Conservation (phyloP, 495 filamentous ascomycete genomes). For the Xylaria scruposa region DNA sequence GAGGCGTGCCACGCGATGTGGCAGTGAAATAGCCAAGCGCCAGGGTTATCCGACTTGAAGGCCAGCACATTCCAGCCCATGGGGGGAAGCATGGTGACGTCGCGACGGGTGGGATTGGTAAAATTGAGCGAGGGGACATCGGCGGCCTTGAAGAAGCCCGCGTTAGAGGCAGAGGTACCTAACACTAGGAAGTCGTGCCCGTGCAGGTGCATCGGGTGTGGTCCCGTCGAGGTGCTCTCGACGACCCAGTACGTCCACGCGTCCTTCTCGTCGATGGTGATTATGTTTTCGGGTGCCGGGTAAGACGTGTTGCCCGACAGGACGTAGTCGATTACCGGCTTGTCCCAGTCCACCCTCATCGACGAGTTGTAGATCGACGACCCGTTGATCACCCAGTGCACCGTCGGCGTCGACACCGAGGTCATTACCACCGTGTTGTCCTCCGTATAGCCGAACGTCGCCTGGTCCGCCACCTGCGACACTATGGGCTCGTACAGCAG, state of each 20-base stretch:
- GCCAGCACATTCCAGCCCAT: neutral
- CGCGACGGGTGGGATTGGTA: neutral
- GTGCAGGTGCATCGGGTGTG: neutral
- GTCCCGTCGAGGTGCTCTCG: neutral
- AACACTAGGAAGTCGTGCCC: neutral
- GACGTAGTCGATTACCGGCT: neutral
- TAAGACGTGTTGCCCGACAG: neutral
- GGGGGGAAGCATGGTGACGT: neutral
- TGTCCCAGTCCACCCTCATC: slow-evolving; percentile 23
- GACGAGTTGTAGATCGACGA: slow-evolving; percentile 37
- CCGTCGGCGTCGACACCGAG: slow-evolving; percentile 34
- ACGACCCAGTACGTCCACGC: neutral
- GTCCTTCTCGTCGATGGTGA: neutral
- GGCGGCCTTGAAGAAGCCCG: neutral
- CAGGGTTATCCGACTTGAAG: neutral
- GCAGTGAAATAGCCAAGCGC: slow-evolving; percentile 54
- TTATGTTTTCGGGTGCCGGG: neutral
- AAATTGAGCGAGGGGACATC: neutral
- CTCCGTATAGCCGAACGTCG: slow-evolving; percentile 33
- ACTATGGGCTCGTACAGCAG: neutral
- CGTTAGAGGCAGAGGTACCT: neutral
- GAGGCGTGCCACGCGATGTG: slow-evolving; percentile 57
- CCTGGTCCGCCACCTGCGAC: neutral
- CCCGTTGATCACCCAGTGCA: slow-evolving; percentile 53
- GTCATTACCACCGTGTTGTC: slow-evolving; percentile 40